These are phyloP conservation scores for Kernera saxatilis DNA, from an alignment of 345 rosid species.

Conservation along the genomic window DNA sequence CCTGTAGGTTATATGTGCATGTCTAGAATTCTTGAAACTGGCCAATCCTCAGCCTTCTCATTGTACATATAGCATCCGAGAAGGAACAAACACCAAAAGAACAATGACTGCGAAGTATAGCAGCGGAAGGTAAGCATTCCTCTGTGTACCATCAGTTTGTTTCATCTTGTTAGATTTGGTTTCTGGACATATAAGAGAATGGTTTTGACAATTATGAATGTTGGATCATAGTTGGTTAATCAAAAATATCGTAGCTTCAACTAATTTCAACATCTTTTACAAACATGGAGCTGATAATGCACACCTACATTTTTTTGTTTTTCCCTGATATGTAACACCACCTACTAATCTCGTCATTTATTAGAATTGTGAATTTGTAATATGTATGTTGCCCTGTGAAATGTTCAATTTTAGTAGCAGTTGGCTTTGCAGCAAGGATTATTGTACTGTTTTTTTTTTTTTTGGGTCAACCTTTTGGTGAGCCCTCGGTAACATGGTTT, in stretches of 20 bases:
- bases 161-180: too few species aligned
- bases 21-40: constrained; percentile 22
- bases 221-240: too few species aligned
- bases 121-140: constrained; percentile 28
- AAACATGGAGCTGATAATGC: constrained; percentile 15
- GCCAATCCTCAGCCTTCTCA: constrained; percentile 25
- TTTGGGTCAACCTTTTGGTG: too few species aligned
- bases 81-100: constrained; percentile 39
- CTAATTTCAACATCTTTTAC: not conserved
- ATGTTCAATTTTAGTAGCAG: too few species aligned
- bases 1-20: not conserved
- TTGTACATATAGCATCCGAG: constrained; percentile 46
- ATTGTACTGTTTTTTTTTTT: too few species aligned
- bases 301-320: not conserved
- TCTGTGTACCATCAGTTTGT: constrained; percentile 2
- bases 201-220: not conserved
- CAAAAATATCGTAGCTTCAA: not conserved
- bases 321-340: not conserved
- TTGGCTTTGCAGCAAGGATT: too few species aligned
- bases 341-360: constrained; percentile 21
- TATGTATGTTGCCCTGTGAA: not conserved
- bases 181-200: not conserved
- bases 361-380: not conserved
- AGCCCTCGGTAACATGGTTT: too few species aligned
- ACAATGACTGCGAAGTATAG: constrained; percentile 23